phyloP scores from a whole-genome alignment of 768 basidiomycete genomes.

The Mycena maculata region DNA sequence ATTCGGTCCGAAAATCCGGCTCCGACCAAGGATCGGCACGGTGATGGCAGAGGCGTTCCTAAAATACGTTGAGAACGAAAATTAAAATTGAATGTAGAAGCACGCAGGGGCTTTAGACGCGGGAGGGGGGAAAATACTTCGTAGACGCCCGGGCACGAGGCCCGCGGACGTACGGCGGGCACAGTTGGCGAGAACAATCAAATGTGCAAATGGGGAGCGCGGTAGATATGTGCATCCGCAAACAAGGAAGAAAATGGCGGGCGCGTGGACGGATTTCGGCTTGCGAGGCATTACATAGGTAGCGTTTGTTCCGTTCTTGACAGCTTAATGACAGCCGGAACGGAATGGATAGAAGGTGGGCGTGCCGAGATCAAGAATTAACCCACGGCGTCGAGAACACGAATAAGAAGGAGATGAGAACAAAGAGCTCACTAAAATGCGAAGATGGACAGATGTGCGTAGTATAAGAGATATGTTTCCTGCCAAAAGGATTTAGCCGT shows the following conservation, averaged over 20 bases:
- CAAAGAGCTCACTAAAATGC: slow-evolving; percentile 16
- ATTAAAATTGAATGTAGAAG: slow-evolving; percentile 1
- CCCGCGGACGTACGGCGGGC: no score
- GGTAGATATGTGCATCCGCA: no score
- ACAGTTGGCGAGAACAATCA: no score
- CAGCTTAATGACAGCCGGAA: background rate
- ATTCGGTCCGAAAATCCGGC: no score
- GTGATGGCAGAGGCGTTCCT: background rate
- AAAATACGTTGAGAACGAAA: background rate
- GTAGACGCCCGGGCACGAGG: no score
- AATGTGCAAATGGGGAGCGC: no score
- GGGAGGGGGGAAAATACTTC: background rate
- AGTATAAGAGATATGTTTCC: no score
- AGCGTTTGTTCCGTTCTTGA: slow-evolving; percentile 20
- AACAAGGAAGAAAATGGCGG: background rate
- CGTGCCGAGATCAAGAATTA: background rate
- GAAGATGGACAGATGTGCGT: slow-evolving; percentile 23
- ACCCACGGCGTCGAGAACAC: slow-evolving; percentile 5
- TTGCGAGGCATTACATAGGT: slow-evolving; percentile 22
- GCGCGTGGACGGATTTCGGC: background rate
- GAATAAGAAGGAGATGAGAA: slow-evolving; percentile 12
- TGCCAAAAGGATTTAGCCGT: slow-evolving; percentile 13
- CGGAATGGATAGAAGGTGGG: background rate
- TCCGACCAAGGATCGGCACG: slow-evolving; percentile 23
- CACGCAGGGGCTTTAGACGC: background rate